Conservation (phyloP, 768 basidiomycete species). For the Ephemerocybe angulata region DNA sequence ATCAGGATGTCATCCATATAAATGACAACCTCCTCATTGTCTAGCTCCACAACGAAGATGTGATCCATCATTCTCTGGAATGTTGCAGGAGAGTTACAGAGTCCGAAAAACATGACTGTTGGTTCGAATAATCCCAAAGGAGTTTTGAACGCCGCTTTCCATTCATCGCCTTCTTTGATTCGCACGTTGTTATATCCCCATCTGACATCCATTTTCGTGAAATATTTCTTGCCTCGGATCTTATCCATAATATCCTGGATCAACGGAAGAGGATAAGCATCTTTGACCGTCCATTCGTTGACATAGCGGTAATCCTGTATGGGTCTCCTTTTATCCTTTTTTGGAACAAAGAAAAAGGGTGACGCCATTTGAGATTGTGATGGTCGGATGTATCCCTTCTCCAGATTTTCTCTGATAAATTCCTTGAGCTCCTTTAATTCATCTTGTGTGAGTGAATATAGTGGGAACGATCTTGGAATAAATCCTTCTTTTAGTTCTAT, state of each 20-base stretch:
- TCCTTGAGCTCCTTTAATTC: constrained; percentile 2
- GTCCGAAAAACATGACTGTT: constrained; percentile 37
- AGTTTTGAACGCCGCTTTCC: constrained; percentile 36
- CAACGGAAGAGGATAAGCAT: constrained; percentile 33
- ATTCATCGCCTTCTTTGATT: constrained; percentile 32
- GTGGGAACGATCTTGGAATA: constrained; percentile 1
- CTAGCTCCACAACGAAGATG: constrained; percentile 22
- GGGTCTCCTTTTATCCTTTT: constrained; percentile 12
- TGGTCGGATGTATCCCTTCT: constrained; percentile 8
- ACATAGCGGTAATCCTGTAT: constrained; percentile 33
- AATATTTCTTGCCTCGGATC: constrained; percentile 22
- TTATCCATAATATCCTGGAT: constrained; percentile 27
- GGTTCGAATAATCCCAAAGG: constrained; percentile 33
- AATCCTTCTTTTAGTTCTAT: constrained; percentile 14
- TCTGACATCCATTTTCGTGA: constrained; percentile 20
- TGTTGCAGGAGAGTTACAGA: constrained; percentile 29
- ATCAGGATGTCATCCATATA: constrained; percentile 24
- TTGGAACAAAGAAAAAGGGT: constrained; percentile 10
- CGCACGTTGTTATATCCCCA: constrained; percentile 31
- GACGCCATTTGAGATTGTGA: constrained; percentile 9
- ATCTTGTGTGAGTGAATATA: constrained; percentile 1
- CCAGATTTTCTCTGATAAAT: constrained; percentile 6
- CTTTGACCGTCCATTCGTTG: constrained; percentile 32
- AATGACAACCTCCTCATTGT: constrained; percentile 34
- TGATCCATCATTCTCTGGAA: constrained; percentile 30